These are phyloP conservation scores for Suhomyces taliae DNA, from an alignment of 1,139 yeast species.

Conservation along the genomic window DNA sequence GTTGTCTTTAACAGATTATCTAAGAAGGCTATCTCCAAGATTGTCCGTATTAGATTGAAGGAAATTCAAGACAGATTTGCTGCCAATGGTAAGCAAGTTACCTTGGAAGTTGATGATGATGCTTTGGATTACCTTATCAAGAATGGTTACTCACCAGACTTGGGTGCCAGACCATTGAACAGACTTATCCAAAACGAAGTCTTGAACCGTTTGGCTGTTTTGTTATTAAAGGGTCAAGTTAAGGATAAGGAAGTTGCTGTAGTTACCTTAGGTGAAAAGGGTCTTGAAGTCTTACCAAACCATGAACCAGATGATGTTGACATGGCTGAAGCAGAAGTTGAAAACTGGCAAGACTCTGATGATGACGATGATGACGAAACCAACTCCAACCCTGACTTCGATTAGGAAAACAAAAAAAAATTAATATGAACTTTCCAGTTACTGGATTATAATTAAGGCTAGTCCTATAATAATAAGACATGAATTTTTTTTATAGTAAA, in stretches of 20 bases:
- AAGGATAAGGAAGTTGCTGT: conserved; percentile 81
- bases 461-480: neutral
- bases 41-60: conserved; percentile 76
- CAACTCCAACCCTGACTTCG: neutral
- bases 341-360: conserved; percentile 54
- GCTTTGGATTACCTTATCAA: conserved; percentile 81
- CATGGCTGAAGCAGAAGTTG: conserved; percentile 54
- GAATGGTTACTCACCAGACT: conserved; percentile 86
- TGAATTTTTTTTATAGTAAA: neutral
- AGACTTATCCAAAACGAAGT: conserved; percentile 87
- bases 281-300: conserved; percentile 80
- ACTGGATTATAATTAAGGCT: neutral
- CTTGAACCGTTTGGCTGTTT: conserved; percentile 84
- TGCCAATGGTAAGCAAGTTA: conserved; percentile 74
- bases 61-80: conserved; percentile 87
- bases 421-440: no score
- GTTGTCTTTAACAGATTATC: conserved; percentile 91
- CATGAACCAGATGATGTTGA: conserved; percentile 68
- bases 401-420: neutral
- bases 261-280: conserved; percentile 59
- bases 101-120: conserved; percentile 64
- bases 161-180: conserved; percentile 98
- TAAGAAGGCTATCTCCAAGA: conserved; percentile 87
- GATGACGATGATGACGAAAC: conserved; percentile 47
- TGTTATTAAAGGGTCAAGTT: conserved; percentile 82